Evolutionary conservation across 23 red algal species (phyloP), one percentile per base, ranked within the genome.

Genomic region (Gracilaria gracilis): DNA sequence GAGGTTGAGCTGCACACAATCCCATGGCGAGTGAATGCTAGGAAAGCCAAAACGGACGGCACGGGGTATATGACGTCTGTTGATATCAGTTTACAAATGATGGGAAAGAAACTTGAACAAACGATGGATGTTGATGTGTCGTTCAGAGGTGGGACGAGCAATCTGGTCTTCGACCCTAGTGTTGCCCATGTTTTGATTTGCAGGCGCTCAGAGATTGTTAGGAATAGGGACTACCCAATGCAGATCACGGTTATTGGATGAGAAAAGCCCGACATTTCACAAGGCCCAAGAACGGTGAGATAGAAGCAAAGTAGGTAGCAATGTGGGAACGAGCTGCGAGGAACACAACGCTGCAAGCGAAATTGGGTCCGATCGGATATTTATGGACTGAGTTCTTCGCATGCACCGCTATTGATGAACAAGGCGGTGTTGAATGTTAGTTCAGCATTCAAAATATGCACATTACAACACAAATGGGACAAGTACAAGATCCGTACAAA

Each of bases 51-150:
- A 61, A 92, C 47, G 38, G 89, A 92, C 21, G 89, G 89, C 24
- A 71, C 69, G 12, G 89, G 89, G 57, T 92, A 92, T 51, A 84
- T 29, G 19, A 73, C 50, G 62, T 54, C 17, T 40, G 89, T 92
- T 25, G 89, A 92, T 58, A 76, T 92, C 31, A 92, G 89, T 53
- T 76, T 92, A 79, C 89, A 92, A 67, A 71, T 69, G 79, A 59
- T 92, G 35, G 89, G 89, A 49, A 79, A 83, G 54, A 69, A 70
- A 32, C 64, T 92, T 38, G 80, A 59, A 49, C 54, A 79, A 34
- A 61, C 62, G 8, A 71, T 92, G 34, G 89, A 92, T 65, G 89
- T 92, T 42, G 89, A 92, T 59, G 89, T 92, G 34, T 33, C 40
- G 29, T 92, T 92, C 65, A 74, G 89, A 39, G 59, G 62, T 39